Evolutionary conservation across 2,329 filamentous ascomycete genomes (phyloP), one percentile per base, ranked within the genome.

Genomic region (Aspergillus oerlinghausenensis): DNA sequence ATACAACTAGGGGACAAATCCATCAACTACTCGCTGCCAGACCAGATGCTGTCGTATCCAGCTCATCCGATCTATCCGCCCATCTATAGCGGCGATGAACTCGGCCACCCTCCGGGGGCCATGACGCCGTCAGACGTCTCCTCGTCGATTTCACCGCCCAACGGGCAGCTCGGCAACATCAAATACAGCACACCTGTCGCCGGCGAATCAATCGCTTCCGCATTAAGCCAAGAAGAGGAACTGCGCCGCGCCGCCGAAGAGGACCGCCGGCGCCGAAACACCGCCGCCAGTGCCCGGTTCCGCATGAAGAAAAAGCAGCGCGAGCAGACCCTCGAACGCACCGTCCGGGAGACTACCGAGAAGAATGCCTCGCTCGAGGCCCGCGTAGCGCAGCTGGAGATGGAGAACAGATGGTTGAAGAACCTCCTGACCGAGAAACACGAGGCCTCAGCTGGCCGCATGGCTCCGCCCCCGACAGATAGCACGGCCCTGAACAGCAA

Each of bases 251-350:
- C 88, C 11, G 90, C 90, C 23, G 91, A 96, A 73, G 91, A 96
- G 75, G 91, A 96, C 73, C 95, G 95, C 78, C 88, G 91, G 51
- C 86, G 90, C 57, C 86, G 91, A 62, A 96, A 96, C 77, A 95
- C 92, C 2, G 91, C 91, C 32, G 91, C 91, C 55, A 92, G 88
- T 63, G 91, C 91, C 19, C 88, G 91, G 51, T 96, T 96, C 82
- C 88, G 91, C 58, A 86, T 94, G 71, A 96, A 96, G 85, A 96
- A 96, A 87, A 96, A 96, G 84, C 90, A 94, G 77, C 88, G 91
- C 51, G 91, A 96, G 79, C 89, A 92, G 74, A 88, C 89, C 8
- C 84, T 95, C 52, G 90, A 93, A 74, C 86, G 85, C 68, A 88
- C 85, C 3, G 87, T 90, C 66, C 91, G 92, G 74, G 91, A 95